Base-by-base conservation (phyloP, 176 grass and related monocot species). In the Juncus effusus region DNA sequence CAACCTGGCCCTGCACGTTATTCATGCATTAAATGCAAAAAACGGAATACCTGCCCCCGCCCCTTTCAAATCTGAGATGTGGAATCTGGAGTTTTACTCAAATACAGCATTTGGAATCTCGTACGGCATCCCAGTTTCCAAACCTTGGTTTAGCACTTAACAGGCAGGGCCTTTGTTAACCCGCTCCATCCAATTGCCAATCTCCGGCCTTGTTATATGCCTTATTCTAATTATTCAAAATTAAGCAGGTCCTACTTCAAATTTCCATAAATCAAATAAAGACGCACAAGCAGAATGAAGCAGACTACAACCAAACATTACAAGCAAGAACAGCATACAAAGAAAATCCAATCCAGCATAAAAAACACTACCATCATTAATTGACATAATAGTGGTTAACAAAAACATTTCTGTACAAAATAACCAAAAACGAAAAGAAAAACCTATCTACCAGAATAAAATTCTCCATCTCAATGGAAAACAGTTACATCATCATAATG, bases 361-460 rank as follows among this genome's bases (percentile, higher is more conserved):
- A 45, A 7, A 76, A 14, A 10, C 56, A 59, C 41, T 47, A 68
- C 49, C 59, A 77, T 44, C 61, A 67, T 56, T 67, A 51, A 49
- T 8, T 37, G 51, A 14, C 53, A 44, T 55, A 4, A 15, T 16
- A 59, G 38, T 59, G 57, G 55, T 52, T 59, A 58, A 58, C 55
- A 16, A 50, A 36, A 77, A 67, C 76, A 71, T 59, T 52, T 82
- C 85, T 86, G 68, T 86, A 90, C 87, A 90, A 56, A 77, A 59
- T 65, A 37, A 74, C 49, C 61, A 59, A 40, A 55, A 52, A 49
- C 13, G 4, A 5, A 38, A 8, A 8, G 15, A 54, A 6, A 51
- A 73, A 47, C 39, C 83, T 86, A 86, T 82, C 83, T 90, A 90
- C 71, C 76, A 62, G 75, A 76, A 50, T 65, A 40, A 78, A 49